Evolutionary conservation across 331 rosid species (phyloP).

Genomic region (Acacia pycnantha): DNA sequence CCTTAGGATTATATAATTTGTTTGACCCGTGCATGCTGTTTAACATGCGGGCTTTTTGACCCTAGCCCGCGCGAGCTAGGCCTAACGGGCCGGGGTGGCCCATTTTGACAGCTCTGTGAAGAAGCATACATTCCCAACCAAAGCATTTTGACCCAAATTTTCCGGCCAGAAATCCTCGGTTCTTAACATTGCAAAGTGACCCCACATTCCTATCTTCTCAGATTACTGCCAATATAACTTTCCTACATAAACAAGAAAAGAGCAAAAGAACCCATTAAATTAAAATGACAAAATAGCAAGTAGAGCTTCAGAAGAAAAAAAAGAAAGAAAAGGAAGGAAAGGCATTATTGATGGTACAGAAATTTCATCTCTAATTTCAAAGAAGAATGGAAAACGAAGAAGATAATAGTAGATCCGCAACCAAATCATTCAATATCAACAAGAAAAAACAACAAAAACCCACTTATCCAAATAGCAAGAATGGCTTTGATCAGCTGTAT

Average conservation of each 20-base stretch:
- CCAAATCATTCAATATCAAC: background rate
- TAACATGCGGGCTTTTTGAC: too few relatives aligned
- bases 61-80: too few relatives aligned
- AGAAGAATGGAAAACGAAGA: background rate
- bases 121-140: slow-evolving; percentile 91
- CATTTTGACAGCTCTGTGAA: too few relatives aligned
- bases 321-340: background rate
- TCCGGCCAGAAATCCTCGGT: slow-evolving; percentile 73
- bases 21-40: too few relatives aligned
- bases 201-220: slow-evolving; percentile 34
- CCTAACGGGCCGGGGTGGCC: too few relatives aligned
- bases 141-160: slow-evolving; percentile 77
- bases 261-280: slow-evolving; percentile 31
- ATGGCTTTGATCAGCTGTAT: background rate
- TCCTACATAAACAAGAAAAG: slow-evolving; percentile 32
- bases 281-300: slow-evolving; percentile 12
- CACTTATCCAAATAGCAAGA: background rate
- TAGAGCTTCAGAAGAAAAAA: background rate
- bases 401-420: background rate
- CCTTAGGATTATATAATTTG: too few relatives aligned
- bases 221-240: slow-evolving; percentile 18
- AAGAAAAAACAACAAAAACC: background rate
- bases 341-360: background rate
- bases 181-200: slow-evolving; percentile 63
- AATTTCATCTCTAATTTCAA: background rate